Percentiles rank a stretch among this genome's conserved stretches.
Evolutionary conservation across 2,329 filamentous ascomycete genomes (phyloP).

Genomic region (Akanthomyces dipterigenus): DNA sequence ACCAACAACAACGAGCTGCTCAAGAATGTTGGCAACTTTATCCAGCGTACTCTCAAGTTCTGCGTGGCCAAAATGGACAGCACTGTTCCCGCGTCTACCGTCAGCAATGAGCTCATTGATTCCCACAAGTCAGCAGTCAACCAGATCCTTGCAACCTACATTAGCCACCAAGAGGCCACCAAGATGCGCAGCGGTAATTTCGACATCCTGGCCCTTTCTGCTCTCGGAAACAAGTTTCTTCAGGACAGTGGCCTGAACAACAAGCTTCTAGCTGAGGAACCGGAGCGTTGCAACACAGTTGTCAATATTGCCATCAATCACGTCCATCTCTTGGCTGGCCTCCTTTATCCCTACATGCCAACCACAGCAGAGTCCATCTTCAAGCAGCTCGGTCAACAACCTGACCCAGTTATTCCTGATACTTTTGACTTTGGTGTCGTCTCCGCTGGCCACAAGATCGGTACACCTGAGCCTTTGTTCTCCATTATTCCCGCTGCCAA

Average conservation of each 20-base stretch:
- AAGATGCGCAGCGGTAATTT: constrained; percentile 62
- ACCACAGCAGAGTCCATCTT: constrained; percentile 69
- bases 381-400: constrained; percentile 59
- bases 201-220: constrained; percentile 61
- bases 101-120: constrained; percentile 49
- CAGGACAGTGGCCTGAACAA: constrained; percentile 50
- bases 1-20: constrained; percentile 86
- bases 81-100: constrained; percentile 54
- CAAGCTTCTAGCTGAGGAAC: constrained; percentile 46
- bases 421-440: constrained; percentile 57
- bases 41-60: constrained; percentile 69
- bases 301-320: constrained; percentile 78
- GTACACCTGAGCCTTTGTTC: constrained; percentile 73
- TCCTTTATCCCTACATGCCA: constrained; percentile 82
- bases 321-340: constrained; percentile 70
- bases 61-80: constrained; percentile 69
- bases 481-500: constrained; percentile 76
- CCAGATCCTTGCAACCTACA: constrained; percentile 57
- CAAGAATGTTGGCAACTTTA: constrained; percentile 68
- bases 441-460: constrained; percentile 71
- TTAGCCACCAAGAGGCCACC: constrained; percentile 61
- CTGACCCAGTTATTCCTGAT: constrained; percentile 53
- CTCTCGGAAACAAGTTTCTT: constrained; percentile 43
- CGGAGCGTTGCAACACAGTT: constrained; percentile 48
- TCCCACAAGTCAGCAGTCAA: constrained; percentile 58